Percentiles rank a stretch among this genome's conserved stretches.
These are phyloP conservation scores for Esteya vermicola DNA, from an alignment of 2,329 filamentous ascomycete species.

Conservation along the genomic window DNA sequence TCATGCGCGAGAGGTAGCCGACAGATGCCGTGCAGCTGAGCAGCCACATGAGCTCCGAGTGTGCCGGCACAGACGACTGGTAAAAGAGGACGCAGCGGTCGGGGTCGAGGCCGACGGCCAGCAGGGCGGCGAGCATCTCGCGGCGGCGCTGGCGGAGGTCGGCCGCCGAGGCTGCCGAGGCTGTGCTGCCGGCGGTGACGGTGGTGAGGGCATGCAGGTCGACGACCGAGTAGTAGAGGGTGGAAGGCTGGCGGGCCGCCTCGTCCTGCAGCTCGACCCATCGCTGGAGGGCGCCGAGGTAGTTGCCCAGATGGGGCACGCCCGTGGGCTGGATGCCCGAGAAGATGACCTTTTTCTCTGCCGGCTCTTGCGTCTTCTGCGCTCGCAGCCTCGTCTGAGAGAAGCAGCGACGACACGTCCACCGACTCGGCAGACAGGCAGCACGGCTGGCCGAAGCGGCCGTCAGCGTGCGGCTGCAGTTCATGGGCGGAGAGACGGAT, in stretches of 20 bases:
- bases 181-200: neutral
- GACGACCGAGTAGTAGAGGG: constrained; percentile 71
- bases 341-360: constrained; percentile 48
- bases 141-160: constrained; percentile 49
- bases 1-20: constrained; percentile 95
- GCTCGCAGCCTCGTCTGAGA: neutral
- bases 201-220: constrained; percentile 84
- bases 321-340: constrained; percentile 96
- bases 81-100: constrained; percentile 60
- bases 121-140: constrained; percentile 63
- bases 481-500: neutral
- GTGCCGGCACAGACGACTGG: constrained; percentile 48
- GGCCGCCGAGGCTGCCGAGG: no score
- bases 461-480: neutral
- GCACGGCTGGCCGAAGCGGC: neutral
- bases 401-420: constrained; percentile 5
- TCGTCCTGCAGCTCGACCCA: constrained; percentile 71
- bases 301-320: constrained; percentile 88
- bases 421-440: neutral
- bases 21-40: constrained; percentile 82
- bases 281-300: constrained; percentile 73
- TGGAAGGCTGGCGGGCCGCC: constrained; percentile 24
- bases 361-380: neutral
- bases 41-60: constrained; percentile 94
- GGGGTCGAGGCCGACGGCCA: constrained; percentile 75